Evolutionary conservation across 768 basidiomycete species (phyloP).

Genomic region (Lentinula guzmanii): DNA sequence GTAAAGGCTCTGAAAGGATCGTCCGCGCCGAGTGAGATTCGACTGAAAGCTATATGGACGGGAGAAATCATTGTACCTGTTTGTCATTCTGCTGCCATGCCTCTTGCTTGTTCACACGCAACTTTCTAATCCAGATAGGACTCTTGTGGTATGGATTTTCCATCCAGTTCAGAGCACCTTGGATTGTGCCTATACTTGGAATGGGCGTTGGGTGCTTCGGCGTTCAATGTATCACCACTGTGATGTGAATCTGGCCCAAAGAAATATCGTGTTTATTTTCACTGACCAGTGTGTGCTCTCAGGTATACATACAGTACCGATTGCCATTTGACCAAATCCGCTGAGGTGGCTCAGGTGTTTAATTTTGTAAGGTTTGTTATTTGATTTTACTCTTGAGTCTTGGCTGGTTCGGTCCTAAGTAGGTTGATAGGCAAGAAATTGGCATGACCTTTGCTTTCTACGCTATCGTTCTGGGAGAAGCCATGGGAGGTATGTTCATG

Average conservation of each 20-base stretch:
- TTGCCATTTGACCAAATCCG: neutral
- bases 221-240: conserved; percentile 5
- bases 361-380: neutral
- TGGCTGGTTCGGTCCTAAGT: neutral
- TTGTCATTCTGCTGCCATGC: neutral
- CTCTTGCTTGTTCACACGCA: neutral
- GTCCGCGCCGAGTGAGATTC: conserved; percentile 1
- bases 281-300: neutral
- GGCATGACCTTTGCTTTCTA: conserved; percentile 7
- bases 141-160: conserved; percentile 3
- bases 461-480: neutral
- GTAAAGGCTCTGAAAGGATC: neutral
- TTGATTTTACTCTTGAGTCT: neutral
- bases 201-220: conserved; percentile 4
- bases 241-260: neutral
- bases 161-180: conserved; percentile 1
- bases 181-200: conserved; percentile 4
- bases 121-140: neutral
- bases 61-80: conserved; percentile 5
- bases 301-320: conserved; percentile 4
- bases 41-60: conserved; percentile 2
- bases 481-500: neutral
- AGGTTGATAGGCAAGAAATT: neutral
- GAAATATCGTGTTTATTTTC: neutral
- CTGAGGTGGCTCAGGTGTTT: conserved; percentile 3